These are phyloP conservation scores for Pterula multifida DNA, from an alignment of 1,284 basidiomycete genomes.

Conservation along the genomic window DNA sequence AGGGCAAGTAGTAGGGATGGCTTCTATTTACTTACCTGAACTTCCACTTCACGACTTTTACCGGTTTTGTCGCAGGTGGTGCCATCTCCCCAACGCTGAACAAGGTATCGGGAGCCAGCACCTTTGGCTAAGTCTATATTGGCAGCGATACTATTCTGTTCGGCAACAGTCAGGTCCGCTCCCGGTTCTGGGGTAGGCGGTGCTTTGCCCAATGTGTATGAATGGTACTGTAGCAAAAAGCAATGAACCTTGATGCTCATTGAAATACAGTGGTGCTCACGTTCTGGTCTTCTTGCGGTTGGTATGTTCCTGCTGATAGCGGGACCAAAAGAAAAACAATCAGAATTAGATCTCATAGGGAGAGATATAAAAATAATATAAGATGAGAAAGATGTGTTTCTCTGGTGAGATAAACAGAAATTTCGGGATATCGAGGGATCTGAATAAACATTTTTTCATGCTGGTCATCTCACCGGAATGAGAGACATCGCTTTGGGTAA, in stretches of 20 bases:
- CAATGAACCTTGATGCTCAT: slow-evolving; percentile 8
- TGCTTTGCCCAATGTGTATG: slow-evolving; percentile 68
- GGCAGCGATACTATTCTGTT: slow-evolving; percentile 46
- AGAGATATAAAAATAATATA: slow-evolving; percentile 11
- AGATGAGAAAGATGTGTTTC: slow-evolving; percentile 22
- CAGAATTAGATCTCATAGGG: slow-evolving; percentile 8
- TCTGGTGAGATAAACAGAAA: slow-evolving; percentile 24
- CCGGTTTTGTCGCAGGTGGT: slow-evolving; percentile 88
- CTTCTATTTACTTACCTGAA: slow-evolving; percentile 51
- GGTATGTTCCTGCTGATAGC: slow-evolving; percentile 41
- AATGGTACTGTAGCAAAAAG: slow-evolving; percentile 49
- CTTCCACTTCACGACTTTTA: slow-evolving; percentile 75
- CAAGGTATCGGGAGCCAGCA: slow-evolving; percentile 80
- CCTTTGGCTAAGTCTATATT: slow-evolving; percentile 65
- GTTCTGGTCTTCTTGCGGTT: slow-evolving; percentile 71
- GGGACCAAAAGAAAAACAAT: slow-evolving; percentile 8
- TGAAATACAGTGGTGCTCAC: slow-evolving; percentile 26
- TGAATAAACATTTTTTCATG: neutral
- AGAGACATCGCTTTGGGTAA: neutral
- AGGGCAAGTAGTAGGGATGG: slow-evolving; percentile 9
- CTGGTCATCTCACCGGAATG: neutral
- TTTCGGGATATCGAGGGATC: neutral
- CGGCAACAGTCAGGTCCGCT: slow-evolving; percentile 55
- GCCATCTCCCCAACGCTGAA: slow-evolving; percentile 84
- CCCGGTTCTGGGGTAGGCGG: slow-evolving; percentile 45